phyloP scores from a whole-genome alignment of 2,329 filamentous ascomycete species.

The Neoscytalidium dimidiatum region DNA sequence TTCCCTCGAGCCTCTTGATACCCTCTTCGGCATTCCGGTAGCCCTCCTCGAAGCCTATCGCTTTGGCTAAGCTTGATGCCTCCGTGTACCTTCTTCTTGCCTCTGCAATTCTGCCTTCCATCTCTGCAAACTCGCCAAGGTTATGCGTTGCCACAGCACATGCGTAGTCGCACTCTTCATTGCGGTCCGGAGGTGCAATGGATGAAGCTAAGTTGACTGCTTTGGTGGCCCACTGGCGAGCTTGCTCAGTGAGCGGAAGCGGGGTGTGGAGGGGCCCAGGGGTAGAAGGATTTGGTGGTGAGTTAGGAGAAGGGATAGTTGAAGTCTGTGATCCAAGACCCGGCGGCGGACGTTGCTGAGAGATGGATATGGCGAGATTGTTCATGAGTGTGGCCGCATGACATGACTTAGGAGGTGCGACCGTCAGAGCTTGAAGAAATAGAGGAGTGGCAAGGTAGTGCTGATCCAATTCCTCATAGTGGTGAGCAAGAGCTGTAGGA shows the following conservation, averaged over 20 bases:
- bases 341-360: conserved; percentile 55
- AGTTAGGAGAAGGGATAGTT: conserved; percentile 22
- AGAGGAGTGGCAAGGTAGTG: conserved; percentile 83
- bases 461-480: conserved; percentile 72
- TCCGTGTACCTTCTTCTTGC: conserved; percentile 71
- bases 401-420: conserved; percentile 66
- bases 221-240: conserved; percentile 76
- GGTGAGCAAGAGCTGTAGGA: conserved; percentile 66
- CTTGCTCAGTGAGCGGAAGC: conserved; percentile 64
- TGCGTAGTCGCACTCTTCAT: conserved; percentile 78
- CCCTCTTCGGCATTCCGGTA: conserved; percentile 43
- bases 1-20: conserved; percentile 36
- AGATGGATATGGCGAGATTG: conserved; percentile 73
- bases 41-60: conserved; percentile 50
- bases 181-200: conserved; percentile 67
- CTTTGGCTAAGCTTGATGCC: conserved; percentile 60
- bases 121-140: conserved; percentile 78
- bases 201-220: conserved; percentile 67
- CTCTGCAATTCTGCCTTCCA: conserved; percentile 65
- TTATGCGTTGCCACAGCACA: conserved; percentile 86
- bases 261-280: conserved; percentile 34
- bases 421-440: conserved; percentile 78
- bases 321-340: not conserved
- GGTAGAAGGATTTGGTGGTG: conserved; percentile 40
- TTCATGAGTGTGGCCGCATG: conserved; percentile 86